Evolutionary conservation across 2,329 filamentous ascomycete species (phyloP).

Genomic region (Neofusicoccum sp.): DNA sequence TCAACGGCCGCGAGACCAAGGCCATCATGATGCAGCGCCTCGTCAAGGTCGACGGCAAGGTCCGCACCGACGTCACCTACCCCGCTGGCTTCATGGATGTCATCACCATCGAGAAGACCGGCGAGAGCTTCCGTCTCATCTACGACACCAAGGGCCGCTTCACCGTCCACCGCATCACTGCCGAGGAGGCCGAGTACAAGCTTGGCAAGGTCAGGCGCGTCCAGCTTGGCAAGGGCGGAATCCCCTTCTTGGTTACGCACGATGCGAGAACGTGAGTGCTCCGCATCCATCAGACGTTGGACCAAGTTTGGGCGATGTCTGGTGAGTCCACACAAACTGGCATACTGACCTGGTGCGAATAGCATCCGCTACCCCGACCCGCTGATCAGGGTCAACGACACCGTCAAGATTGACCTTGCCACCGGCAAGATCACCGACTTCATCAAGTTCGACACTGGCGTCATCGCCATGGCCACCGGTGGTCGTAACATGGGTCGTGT

Average conservation of each 20-base stretch:
- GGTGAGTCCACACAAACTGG: constrained; percentile 23
- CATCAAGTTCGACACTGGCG: constrained; percentile 98
- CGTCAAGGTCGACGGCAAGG: constrained; percentile 99
- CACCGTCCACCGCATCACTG: constrained; percentile 99
- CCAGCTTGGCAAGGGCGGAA: constrained; percentile 97
- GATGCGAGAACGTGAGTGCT: constrained; percentile 99
- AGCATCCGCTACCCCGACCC: constrained; percentile 99
- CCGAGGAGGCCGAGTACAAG: constrained; percentile 99
- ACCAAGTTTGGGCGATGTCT: constrained; percentile 87
- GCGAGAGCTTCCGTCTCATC: constrained; percentile 99
- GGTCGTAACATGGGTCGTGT: constrained; percentile 99
- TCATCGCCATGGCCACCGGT: constrained; percentile 97
- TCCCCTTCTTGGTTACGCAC: constrained; percentile 99
- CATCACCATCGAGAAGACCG: constrained; percentile 98
- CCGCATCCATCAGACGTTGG: constrained; percentile 99
- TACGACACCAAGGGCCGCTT: constrained; percentile 99
- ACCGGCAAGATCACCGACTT: constrained; percentile 98
- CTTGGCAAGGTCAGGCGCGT: constrained; percentile 99
- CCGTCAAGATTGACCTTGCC: constrained; percentile 95
- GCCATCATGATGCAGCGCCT: constrained; percentile 99
- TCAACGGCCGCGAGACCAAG: constrained; percentile 97
- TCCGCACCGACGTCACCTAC: constrained; percentile 98
- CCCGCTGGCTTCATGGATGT: constrained; percentile 99
- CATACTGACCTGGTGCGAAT: constrained; percentile 41
- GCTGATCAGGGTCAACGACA: constrained; percentile 99